These are phyloP conservation scores for Singerocomus rubriflavus DNA, from an alignment of 1,284 basidiomycete species.

Conservation along the genomic window DNA sequence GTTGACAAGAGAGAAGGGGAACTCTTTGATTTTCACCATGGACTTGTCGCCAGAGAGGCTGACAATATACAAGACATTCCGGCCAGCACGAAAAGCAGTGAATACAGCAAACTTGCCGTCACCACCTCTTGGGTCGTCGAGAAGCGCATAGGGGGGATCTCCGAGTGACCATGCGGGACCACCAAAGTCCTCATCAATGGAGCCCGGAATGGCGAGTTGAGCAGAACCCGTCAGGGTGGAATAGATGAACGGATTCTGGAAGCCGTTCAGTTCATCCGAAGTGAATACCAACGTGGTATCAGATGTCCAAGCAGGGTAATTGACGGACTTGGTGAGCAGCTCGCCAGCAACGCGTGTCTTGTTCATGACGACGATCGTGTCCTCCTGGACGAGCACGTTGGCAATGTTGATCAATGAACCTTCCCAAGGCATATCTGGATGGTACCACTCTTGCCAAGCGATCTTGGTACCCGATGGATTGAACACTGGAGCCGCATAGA, in stretches of 20 bases:
- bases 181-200: slow-evolving; percentile 55
- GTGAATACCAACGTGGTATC: slow-evolving; percentile 62
- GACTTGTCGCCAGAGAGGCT: slow-evolving; percentile 36
- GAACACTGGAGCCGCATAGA: slow-evolving; percentile 57
- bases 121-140: slow-evolving; percentile 30
- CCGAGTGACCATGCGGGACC: slow-evolving; percentile 55
- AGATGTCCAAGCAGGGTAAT: slow-evolving; percentile 59
- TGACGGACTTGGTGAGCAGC: slow-evolving; percentile 44
- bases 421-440: slow-evolving; percentile 85
- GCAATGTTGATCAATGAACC: slow-evolving; percentile 61
- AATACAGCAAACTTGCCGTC: slow-evolving; percentile 43
- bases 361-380: slow-evolving; percentile 22
- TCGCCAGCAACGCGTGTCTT: slow-evolving; percentile 48
- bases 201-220: slow-evolving; percentile 40
- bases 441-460: slow-evolving; percentile 71
- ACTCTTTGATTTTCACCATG: slow-evolving; percentile 31
- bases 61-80: slow-evolving; percentile 48
- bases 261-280: slow-evolving; percentile 55
- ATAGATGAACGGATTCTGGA: slow-evolving; percentile 66
- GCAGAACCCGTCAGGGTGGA: slow-evolving; percentile 32
- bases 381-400: slow-evolving; percentile 41
- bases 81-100: slow-evolving; percentile 48
- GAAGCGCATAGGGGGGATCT: slow-evolving; percentile 46
- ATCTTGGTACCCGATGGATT: slow-evolving; percentile 65
- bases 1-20: slow-evolving; percentile 46